phyloP scores from a whole-genome alignment of 2,329 filamentous ascomycete species.

The Arthrobotrys megalospora region DNA sequence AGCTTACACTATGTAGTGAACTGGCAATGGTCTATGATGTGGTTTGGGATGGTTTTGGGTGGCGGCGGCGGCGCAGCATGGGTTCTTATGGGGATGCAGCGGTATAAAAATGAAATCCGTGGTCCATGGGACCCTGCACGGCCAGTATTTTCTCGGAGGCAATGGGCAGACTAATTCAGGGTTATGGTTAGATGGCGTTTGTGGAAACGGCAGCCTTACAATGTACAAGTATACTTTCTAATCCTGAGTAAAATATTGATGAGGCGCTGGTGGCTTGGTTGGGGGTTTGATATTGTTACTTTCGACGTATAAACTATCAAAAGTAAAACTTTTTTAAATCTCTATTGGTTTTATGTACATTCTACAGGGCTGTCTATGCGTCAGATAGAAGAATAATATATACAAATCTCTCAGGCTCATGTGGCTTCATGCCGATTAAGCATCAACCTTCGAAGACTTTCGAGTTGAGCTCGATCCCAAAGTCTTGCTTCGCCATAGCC shows the following conservation, averaged over 20 bases:
- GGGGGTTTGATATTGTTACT: background rate
- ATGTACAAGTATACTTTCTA: conserved; percentile 6
- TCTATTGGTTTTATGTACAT: conserved; percentile 21
- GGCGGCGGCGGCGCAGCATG: conserved; percentile 95
- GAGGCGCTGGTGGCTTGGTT: background rate
- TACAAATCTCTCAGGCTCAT: background rate
- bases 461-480: conserved; percentile 58
- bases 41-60: conserved; percentile 81
- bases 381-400: conserved; percentile 18
- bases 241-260: background rate
- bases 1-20: conserved; percentile 79
- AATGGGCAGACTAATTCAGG: conserved; percentile 68
- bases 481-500: conserved; percentile 61
- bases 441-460: conserved; percentile 54
- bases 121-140: conserved; percentile 97
- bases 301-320: conserved; percentile 1
- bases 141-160: conserved; percentile 81
- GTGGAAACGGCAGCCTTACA: background rate
- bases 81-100: conserved; percentile 97
- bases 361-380: background rate
- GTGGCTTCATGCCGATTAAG: background rate
- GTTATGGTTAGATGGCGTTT: conserved; percentile 40
- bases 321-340: conserved; percentile 4
- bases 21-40: conserved; percentile 76
- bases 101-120: conserved; percentile 99